phyloP scores from a whole-genome alignment of 192 early-diverging fungal genomes.

The Backusella mclennaniae region DNA sequence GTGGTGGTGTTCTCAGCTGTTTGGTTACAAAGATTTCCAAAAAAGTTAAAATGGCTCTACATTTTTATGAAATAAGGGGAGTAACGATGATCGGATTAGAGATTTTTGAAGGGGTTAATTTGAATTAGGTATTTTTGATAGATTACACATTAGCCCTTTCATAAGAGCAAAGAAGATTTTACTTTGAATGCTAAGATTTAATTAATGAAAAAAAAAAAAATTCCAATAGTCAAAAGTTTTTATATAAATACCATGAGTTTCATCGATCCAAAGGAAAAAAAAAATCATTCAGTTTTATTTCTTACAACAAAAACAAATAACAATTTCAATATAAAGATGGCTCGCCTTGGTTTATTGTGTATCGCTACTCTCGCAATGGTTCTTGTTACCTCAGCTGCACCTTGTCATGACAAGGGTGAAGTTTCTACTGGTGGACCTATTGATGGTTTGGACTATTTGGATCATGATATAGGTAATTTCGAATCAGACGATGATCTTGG shows the following conservation, averaged over 20 bases:
- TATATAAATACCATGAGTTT: not conserved
- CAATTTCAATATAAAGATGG: not conserved
- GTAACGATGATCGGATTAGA: not conserved
- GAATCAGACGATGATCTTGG: conserved; percentile 5
- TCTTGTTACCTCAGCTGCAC: not conserved
- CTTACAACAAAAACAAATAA: not conserved
- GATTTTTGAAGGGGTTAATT: not conserved
- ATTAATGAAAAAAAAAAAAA: not conserved
- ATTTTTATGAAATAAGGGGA: not conserved
- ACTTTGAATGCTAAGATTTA: not conserved
- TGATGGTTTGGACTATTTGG: not conserved
- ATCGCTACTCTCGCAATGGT: not conserved
- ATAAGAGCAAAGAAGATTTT: not conserved
- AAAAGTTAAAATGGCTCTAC: not conserved
- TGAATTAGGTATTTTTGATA: conserved; percentile 2
- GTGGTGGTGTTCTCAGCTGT: too few species aligned
- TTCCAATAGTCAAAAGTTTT: not conserved
- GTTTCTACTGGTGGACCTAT: not conserved
- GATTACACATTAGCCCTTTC: not conserved
- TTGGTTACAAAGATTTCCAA: not conserved
- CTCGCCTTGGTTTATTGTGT: not conserved
- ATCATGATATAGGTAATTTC: not conserved
- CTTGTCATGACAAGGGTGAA: not conserved
- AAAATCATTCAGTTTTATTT: not conserved
- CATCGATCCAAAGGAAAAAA: not conserved